Conservation (phyloP, 352 stramenopile genomes). For the Phytophthora rubi region DNA sequence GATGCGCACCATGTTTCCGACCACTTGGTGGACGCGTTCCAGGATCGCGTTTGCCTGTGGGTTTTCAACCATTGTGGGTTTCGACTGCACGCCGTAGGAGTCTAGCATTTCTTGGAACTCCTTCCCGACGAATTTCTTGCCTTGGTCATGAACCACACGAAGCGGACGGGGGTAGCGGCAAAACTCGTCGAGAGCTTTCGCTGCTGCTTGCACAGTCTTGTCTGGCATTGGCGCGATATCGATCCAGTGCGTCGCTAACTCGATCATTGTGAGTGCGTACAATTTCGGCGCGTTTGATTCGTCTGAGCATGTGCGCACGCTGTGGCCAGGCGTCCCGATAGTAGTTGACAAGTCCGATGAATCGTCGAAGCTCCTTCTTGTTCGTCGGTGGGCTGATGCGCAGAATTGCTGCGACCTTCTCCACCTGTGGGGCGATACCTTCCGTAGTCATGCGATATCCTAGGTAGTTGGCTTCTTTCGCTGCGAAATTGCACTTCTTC, state of each 20-base stretch:
- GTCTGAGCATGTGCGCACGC: neutral
- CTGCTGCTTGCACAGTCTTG: neutral
- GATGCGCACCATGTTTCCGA: constrained; percentile 1
- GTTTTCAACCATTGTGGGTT: neutral
- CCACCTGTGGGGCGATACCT: too few species aligned
- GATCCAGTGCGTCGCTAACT: constrained; percentile 1
- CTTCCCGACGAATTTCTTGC: neutral
- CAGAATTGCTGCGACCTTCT: too few species aligned
- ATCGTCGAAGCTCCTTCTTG: too few species aligned
- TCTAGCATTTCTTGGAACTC: constrained; percentile 12
- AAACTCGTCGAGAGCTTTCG: constrained; percentile 1
- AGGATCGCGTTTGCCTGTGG: constrained; percentile 4
- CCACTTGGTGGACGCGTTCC: neutral
- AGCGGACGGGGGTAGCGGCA: constrained; percentile 3
- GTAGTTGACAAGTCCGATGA: too few species aligned
- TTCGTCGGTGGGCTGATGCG: too few species aligned
- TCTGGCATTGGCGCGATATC: neutral
- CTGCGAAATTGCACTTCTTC: too few species aligned
- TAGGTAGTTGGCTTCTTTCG: too few species aligned
- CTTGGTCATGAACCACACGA: neutral
- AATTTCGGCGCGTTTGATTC: neutral
- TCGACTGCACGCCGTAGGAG: neutral
- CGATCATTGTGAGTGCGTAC: constrained; percentile 10
- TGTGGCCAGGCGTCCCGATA: too few species aligned
- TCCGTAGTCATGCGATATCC: too few species aligned